phyloP scores from a whole-genome alignment of 2,329 filamentous ascomycete genomes.

The Monosporascus sp. region DNA sequence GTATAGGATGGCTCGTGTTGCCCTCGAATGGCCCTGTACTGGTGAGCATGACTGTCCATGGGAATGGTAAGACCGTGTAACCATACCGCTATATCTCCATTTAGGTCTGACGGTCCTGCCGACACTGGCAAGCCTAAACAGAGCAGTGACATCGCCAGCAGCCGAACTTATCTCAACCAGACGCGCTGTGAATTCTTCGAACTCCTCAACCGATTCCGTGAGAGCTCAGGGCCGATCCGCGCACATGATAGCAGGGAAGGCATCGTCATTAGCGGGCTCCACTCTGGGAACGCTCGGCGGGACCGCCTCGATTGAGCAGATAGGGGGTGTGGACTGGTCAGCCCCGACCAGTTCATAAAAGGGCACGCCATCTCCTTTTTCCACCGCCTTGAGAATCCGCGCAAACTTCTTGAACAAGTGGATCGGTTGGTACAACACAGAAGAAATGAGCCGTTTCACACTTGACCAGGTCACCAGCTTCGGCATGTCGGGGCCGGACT shows the following conservation, averaged over 20 bases:
- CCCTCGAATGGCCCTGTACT: constrained; percentile 24
- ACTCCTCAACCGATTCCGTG: constrained; percentile 27
- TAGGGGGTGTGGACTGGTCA: constrained; percentile 6
- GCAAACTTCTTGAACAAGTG: constrained; percentile 37
- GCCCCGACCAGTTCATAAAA: constrained; percentile 33
- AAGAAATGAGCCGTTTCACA: constrained; percentile 37
- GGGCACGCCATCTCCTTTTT: constrained; percentile 37
- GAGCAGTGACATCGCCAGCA: constrained; percentile 38
- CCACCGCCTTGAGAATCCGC: constrained; percentile 36
- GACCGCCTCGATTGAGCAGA: constrained; percentile 26
- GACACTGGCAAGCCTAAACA: constrained; percentile 29
- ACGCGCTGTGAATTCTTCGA: constrained; percentile 27
- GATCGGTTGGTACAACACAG: constrained; percentile 41
- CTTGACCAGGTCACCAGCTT: constrained; percentile 46
- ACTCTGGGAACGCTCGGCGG: constrained; percentile 28
- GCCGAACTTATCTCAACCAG: constrained; percentile 33
- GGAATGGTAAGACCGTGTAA: too few relatives aligned
- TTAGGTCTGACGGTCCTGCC: constrained; percentile 27
- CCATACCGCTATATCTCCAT: constrained; percentile 17
- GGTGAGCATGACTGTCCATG: not conserved
- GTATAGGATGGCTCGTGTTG: constrained; percentile 28
- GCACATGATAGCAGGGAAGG: constrained; percentile 42
- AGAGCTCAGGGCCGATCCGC: constrained; percentile 31
- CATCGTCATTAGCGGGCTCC: constrained; percentile 33
- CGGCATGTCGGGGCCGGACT: constrained; percentile 35